These are phyloP conservation scores for Penicillium sp. DNA, from an alignment of 2,329 filamentous ascomycete species.

Conservation along the genomic window DNA sequence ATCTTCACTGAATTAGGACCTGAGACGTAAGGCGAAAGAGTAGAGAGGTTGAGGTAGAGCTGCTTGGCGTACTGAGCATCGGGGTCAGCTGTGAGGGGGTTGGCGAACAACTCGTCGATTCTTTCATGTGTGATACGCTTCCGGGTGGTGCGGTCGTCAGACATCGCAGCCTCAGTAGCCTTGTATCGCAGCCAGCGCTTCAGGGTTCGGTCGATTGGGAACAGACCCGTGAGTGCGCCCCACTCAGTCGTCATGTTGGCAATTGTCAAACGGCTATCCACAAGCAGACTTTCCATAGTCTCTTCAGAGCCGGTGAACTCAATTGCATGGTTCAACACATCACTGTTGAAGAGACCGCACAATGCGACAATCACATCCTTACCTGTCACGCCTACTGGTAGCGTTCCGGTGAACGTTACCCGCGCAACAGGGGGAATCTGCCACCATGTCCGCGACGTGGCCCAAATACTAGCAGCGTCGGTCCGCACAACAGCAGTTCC, in stretches of 20 bases:
- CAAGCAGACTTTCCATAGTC: slow-evolving; percentile 68
- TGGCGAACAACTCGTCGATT: slow-evolving; percentile 70
- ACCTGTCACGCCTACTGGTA: slow-evolving; percentile 79
- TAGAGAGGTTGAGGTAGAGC: slow-evolving; percentile 77
- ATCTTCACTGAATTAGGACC: slow-evolving; percentile 90
- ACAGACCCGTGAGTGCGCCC: slow-evolving; percentile 71
- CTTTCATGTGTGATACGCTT: slow-evolving; percentile 63
- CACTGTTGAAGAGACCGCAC: slow-evolving; percentile 80
- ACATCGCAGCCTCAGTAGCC: slow-evolving; percentile 69
- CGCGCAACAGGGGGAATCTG: slow-evolving; percentile 82
- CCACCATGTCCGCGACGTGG: slow-evolving; percentile 81
- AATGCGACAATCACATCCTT: slow-evolving; percentile 94
- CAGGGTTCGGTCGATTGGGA: slow-evolving; percentile 75
- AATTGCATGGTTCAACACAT: slow-evolving; percentile 87
- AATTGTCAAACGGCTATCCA: slow-evolving; percentile 70
- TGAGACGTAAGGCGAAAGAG: slow-evolving; percentile 77
- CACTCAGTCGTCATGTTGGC: slow-evolving; percentile 82
- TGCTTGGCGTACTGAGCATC: slow-evolving; percentile 80
- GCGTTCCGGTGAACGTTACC: slow-evolving; percentile 71
- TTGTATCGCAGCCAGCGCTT: slow-evolving; percentile 73
- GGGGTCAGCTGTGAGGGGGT: slow-evolving; percentile 68
- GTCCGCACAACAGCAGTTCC: slow-evolving; percentile 83
- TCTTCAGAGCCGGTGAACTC: slow-evolving; percentile 82
- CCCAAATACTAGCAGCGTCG: slow-evolving; percentile 83
- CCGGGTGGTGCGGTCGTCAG: background rate